Base-by-base conservation (phyloP, 352 stramenopile species). In the Thraustochytrium sp. region DNA sequence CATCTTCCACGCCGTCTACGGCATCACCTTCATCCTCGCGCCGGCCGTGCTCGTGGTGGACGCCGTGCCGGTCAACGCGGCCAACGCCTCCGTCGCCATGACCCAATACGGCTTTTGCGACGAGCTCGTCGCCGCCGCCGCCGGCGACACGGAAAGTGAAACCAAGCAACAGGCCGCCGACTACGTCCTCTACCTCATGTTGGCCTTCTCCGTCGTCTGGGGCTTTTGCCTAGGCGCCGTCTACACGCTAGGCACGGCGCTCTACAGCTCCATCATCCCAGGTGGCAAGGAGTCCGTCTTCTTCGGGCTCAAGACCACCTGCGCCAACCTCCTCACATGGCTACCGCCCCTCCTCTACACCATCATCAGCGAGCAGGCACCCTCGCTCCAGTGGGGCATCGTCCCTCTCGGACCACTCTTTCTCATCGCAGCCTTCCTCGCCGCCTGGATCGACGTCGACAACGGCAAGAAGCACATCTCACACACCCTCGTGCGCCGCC, bases 81-180 rank as follows among this genome's bases (percentile, higher is more conserved):
- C 37, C 21, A 53, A 38, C 53, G 44, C 21, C 37, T 46, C 31
- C 13, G 13, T 5, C 16, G 13, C 21, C 3, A 23, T 2, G 13
- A 80, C 68, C 53, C 23, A 63, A 5, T 80, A 80, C 34, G 68
- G 68, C 23, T 40, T 55, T 13, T 80, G 68, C 68, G 68, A 80
- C 26, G 34, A 61, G 0, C 4, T 80, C 2, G 37, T 11, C 8
- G 65, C 42, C 42, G 65, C 68, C 31, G 65, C 42, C 26, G 8
- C 36, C 21, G 31, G 64, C n/a, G 23, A 48, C n/a, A n/a, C n/a
- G n/a, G n/a, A n/a, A n/a, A n/a, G n/a, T n/a, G n/a, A n/a, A 4
- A 65, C 37, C 8, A 3, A 76, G 42, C 34, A 44, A 21, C 13
- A 36, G 21, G 51, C 48, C 34, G 5, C 16, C 11, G 40, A 11